phyloP scores from a whole-genome alignment of 2,329 filamentous ascomycete species.

The Alternaria ethzedia region DNA sequence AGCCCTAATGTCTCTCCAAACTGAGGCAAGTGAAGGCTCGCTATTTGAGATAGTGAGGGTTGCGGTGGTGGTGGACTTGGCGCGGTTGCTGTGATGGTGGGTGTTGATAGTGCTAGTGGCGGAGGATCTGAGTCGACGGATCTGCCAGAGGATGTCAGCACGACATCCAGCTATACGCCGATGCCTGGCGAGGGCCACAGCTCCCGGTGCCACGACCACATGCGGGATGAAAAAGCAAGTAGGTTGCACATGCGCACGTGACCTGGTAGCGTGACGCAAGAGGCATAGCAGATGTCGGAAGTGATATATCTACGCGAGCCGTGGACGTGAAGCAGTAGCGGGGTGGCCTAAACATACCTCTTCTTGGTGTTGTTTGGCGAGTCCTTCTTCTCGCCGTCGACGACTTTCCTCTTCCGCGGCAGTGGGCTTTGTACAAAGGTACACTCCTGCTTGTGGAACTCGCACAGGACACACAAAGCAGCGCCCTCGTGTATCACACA shows the following conservation, averaged over 20 bases:
- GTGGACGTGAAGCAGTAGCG: slow-evolving; percentile 14
- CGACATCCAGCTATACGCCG: slow-evolving; percentile 7
- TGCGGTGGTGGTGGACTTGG: slow-evolving; percentile 45
- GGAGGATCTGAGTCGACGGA: slow-evolving; percentile 49
- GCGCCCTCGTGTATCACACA: slow-evolving; percentile 82
- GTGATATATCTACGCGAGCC: slow-evolving; percentile 11
- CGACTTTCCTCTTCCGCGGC: slow-evolving; percentile 79
- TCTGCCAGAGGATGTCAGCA: slow-evolving; percentile 40
- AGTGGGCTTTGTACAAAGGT: slow-evolving; percentile 78
- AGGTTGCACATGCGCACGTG: slow-evolving; percentile 32
- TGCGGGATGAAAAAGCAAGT: not conserved
- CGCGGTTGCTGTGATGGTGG: slow-evolving; percentile 49
- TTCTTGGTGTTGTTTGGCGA: slow-evolving; percentile 64
- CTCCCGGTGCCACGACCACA: not conserved
- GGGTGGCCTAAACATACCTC: slow-evolving; percentile 64
- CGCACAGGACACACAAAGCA: slow-evolving; percentile 75
- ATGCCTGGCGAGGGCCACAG: not conserved
- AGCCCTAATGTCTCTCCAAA: slow-evolving; percentile 67
- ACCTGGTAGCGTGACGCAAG: slow-evolving; percentile 12
- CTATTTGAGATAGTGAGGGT: slow-evolving; percentile 36
- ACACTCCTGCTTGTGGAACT: slow-evolving; percentile 78
- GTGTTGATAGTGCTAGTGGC: slow-evolving; percentile 48
- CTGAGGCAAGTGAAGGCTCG: slow-evolving; percentile 41
- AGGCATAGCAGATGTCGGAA: slow-evolving; percentile 6
- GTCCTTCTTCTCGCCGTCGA: slow-evolving; percentile 67